A percentile compares a stretch with the other conserved stretches of the same genome.
These are phyloP conservation scores for Tilletia indica DNA, from an alignment of 1,284 basidiomycete species.

Conservation along the genomic window DNA sequence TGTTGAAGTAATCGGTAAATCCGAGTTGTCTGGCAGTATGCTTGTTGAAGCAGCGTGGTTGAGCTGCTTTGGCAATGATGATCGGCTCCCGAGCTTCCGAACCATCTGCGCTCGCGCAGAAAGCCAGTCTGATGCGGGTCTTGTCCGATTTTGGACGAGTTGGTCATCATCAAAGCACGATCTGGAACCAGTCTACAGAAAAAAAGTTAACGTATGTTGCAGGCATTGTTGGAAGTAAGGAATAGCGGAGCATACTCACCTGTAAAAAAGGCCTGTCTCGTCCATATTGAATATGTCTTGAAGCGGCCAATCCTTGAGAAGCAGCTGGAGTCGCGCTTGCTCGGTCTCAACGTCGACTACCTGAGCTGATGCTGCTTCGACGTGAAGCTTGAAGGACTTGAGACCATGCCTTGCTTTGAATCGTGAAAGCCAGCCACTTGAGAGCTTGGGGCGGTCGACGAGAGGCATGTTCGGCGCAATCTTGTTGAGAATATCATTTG, in stretches of 20 bases:
- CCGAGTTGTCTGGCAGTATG: background rate
- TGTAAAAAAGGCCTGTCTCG: background rate
- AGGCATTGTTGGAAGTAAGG: background rate
- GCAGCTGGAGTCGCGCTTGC: background rate
- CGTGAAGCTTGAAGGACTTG: background rate
- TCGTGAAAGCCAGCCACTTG: background rate
- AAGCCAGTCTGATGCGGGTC: background rate
- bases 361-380: background rate
- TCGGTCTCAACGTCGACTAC: background rate
- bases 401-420: background rate
- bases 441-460: background rate
- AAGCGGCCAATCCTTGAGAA: background rate
- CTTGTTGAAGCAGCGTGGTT: conserved; percentile 3
- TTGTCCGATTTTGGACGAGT: background rate
- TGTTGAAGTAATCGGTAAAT: background rate
- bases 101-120: conserved; percentile 1
- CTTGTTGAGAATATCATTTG: background rate
- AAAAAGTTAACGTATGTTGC: background rate
- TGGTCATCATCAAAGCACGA: background rate
- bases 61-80: conserved; percentile 2
- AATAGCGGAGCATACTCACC: background rate
- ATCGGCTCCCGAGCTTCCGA: background rate
- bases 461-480: background rate
- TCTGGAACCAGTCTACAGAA: background rate
- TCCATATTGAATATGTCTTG: conserved; percentile 14